Base-by-base conservation (phyloP, 1,139 yeast species). In the Hemisphaericaspora xylanilytica region DNA sequence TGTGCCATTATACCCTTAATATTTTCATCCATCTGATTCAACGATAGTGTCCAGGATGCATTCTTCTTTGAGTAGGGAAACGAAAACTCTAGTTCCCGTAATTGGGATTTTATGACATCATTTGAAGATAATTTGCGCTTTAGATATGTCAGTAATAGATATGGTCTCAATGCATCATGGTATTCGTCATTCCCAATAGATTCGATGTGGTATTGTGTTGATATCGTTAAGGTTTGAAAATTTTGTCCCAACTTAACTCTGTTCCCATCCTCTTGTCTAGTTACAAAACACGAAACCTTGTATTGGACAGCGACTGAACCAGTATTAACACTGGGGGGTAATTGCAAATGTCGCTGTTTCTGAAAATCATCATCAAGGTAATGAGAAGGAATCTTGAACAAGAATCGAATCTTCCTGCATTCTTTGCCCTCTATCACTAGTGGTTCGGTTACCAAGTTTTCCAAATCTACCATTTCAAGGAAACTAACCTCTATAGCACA, bases 381-480 rank as follows among this genome's bases (percentile, higher is more conserved):
- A 11, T 29, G 24, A 4, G 11, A 4, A 2, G 32, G 32, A 12
- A 29, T 29, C 15, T 12, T 18, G 15, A 29, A 29, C 7, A 24
- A 29, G 16, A 29, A 29, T 2, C 7, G 21, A 5, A 12, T 18
- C 20, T 17, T 18, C 6, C 13, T 12, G 7, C 16, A 11, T 2
- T 9, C 24, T n/a, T 18, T 17, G 5, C 15, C 22, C 3, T 18
- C 10, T 18, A 29, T 8, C n/a, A n/a, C 7, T 3, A 15, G 17
- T 6, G 22, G 32, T 3, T 10, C 14, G 5, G 32, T 17, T 4
- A 18, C 22, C 21, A 29, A 18, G n/a, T 4, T 29, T 29, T 29
- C 32, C 11, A 29, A 29, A 29, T 29, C 32, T 29, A 29, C 18
- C 32, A 29, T 18, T 29, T 29, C 32, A 5, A 29, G 24, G 11